Base-by-base conservation (phyloP, 2,329 filamentous ascomycete genomes). In the Capronia epimyces region DNA sequence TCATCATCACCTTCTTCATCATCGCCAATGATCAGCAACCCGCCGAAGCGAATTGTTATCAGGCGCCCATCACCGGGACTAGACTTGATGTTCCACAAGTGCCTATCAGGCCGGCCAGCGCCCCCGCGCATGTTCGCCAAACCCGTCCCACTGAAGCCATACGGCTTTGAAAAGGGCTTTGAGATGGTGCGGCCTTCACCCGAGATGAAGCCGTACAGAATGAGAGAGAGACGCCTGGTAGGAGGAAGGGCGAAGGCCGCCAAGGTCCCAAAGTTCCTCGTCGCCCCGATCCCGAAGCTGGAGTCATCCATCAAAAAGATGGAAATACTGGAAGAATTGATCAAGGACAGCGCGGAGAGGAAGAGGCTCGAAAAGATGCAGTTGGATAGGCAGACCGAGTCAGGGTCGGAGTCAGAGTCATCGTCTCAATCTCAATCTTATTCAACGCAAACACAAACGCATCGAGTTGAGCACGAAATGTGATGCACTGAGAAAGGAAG, bases 281-380 rank as follows among this genome's bases (percentile, higher is more conserved):
- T 40, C 20, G 8, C 15, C 2, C 32, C 42, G 15, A 31, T 20
- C 5, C 2, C 16, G n/a, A n/a, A 41, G 18, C 18, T 24, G n/a
- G 21, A 41, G 9, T 29, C 43, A 4, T 2, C 29, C 34, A 16
- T 22, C 24, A 12, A 18, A 37, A 12, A 21, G 16, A 21, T 39
- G 31, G 27, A 27, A 15, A 15, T 27, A n/a, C 25, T 50, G 18
- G 13, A 31, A 16, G 34, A 50, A 5, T 36, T 50, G 34, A 46
- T 46, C 3, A 34, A 46, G 43, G 27, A 46, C 25, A 42, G 16
- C 6, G 31, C 25, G 37, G 42, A 50, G 34, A 34, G 24, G 36
- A 31, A 50, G 24, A 41, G 36, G n/a, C 41, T 34, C n/a, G 36
- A 46, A 12, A 27, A 27, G 25, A 34, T 18, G 16, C 6, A 27